phyloP scores from a whole-genome alignment of 23 red algal genomes.

The Gracilaria vermiculophylla region DNA sequence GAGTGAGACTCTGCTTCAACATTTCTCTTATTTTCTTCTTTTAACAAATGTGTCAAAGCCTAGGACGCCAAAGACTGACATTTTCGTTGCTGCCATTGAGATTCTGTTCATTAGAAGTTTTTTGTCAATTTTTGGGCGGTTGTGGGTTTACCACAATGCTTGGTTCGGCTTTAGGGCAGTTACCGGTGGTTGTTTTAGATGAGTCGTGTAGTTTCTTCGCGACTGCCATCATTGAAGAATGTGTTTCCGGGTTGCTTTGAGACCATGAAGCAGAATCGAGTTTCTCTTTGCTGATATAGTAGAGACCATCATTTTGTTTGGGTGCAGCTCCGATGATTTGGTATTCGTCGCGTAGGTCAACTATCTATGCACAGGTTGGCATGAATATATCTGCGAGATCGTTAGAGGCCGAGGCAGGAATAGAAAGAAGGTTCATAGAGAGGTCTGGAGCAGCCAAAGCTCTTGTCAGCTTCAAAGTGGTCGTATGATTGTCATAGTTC shows the following conservation, averaged over 20 bases:
- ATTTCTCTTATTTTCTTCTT: neutral
- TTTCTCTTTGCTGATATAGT: neutral
- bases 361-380: neutral
- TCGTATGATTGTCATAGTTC: neutral
- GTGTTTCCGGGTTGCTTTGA: neutral
- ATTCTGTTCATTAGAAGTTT: neutral
- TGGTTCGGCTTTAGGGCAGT: neutral
- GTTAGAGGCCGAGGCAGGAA: slow-evolving; percentile 7
- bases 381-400: neutral
- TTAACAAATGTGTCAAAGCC: neutral
- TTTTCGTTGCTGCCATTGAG: neutral
- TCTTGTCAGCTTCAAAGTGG: neutral
- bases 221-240: neutral
- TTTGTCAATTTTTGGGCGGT: neutral
- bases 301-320: neutral
- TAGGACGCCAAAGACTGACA: neutral
- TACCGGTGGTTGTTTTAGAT: neutral
- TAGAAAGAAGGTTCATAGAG: slow-evolving; percentile 41
- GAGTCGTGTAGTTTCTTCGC: neutral
- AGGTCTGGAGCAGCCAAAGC: neutral
- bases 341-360: neutral
- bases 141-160: neutral
- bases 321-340: slow-evolving; percentile 19
- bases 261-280: neutral
- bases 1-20: neutral